These are phyloP conservation scores for Curvularia sp. DNA, from an alignment of 2,329 filamentous ascomycete genomes.

Conservation along the genomic window DNA sequence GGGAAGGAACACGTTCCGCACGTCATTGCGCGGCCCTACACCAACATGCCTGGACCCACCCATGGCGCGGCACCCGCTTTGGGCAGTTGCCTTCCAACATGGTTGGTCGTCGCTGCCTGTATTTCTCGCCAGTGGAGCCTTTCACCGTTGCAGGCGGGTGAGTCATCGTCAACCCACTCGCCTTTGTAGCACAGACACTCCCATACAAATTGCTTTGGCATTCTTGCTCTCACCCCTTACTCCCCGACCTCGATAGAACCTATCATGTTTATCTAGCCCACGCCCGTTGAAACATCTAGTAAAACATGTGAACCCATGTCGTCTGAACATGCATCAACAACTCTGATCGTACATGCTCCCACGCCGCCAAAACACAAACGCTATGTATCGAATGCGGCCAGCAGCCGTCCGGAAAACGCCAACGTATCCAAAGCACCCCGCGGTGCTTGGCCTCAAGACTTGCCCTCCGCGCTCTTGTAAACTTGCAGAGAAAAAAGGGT, in stretches of 20 bases:
- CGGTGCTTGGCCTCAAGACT: slow-evolving; percentile 10
- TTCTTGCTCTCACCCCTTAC: slow-evolving; percentile 7
- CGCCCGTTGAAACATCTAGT: slow-evolving; percentile 18
- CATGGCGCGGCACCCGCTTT: neutral
- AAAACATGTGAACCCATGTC: slow-evolving; percentile 19
- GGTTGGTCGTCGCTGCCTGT: slow-evolving; percentile 4
- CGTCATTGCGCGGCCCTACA: slow-evolving; percentile 20
- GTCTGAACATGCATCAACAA: slow-evolving; percentile 14
- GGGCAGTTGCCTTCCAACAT: neutral
- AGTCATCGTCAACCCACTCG: slow-evolving; percentile 12
- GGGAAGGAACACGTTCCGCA: slow-evolving; percentile 16
- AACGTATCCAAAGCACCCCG: slow-evolving; percentile 10
- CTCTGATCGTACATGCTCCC: slow-evolving; percentile 22
- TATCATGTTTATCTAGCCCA: slow-evolving; percentile 11
- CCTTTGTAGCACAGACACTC: slow-evolving; percentile 5
- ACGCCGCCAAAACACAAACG: slow-evolving; percentile 9
- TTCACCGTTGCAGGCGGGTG: neutral
- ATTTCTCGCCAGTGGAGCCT: slow-evolving; percentile 1
- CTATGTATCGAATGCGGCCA: slow-evolving; percentile 9
- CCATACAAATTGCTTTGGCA: slow-evolving; percentile 12
- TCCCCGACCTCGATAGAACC: slow-evolving; percentile 7
- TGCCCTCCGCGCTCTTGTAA: slow-evolving; percentile 13
- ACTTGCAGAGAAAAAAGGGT: slow-evolving; percentile 10
- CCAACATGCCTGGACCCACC: neutral
- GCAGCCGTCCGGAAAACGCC: slow-evolving; percentile 17